phyloP scores from a whole-genome alignment of 345 rosid genomes.

The Acer negundo region DNA sequence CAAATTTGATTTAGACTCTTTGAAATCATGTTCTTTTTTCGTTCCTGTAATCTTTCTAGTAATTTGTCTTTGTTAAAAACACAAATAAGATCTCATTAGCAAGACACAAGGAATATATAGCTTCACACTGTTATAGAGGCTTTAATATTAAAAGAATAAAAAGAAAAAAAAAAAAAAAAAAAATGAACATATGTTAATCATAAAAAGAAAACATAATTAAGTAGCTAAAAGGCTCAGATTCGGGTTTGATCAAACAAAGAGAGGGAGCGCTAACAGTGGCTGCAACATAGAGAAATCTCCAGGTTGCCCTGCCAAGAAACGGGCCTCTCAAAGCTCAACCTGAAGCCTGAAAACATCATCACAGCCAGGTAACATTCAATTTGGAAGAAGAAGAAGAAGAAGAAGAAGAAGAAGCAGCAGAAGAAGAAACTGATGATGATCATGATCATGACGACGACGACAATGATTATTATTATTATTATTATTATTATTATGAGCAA shows the following conservation, averaged over 20 bases:
- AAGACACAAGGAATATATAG: too few species aligned
- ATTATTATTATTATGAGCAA: too few species aligned
- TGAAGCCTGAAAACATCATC: slow-evolving; percentile 10
- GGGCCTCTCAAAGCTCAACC: neutral
- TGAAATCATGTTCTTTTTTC: too few species aligned
- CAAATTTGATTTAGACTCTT: neutral
- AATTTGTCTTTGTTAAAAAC: too few species aligned
- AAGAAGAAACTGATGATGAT: neutral
- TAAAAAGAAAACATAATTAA: too few species aligned
- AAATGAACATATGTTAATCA: too few species aligned
- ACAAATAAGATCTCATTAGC: neutral
- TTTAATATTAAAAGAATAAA: too few species aligned
- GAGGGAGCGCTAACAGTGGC: neutral
- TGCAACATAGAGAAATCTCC: neutral
- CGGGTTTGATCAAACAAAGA: neutral
- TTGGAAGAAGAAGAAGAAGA: neutral
- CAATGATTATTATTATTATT: neutral
- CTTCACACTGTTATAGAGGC: too few species aligned
- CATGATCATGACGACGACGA: neutral
- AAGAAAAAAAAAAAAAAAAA: too few species aligned
- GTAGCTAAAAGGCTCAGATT: neutral
- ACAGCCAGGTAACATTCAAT: neutral
- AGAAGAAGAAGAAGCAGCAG: neutral
- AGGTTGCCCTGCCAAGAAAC: slow-evolving; percentile 7
- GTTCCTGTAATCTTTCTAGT: too few species aligned